Evolutionary conservation across 192 early-diverging fungal species (phyloP).

Genomic region (Coemansia sp.): DNA sequence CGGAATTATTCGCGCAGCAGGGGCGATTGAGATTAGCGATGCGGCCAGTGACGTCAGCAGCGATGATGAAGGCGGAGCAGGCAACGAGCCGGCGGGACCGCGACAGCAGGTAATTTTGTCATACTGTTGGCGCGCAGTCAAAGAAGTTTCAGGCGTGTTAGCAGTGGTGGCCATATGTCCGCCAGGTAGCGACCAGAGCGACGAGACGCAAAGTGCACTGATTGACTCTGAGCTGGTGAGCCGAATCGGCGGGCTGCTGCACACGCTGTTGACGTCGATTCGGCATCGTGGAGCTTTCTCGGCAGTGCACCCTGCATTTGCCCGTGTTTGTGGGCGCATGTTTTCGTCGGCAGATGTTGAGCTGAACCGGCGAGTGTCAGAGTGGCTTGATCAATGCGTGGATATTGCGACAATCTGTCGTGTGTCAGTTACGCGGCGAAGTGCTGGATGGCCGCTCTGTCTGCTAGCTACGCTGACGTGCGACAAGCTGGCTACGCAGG

Average conservation of each 20-base stretch:
- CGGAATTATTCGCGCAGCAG: slow-evolving; percentile 40
- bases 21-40: background rate
- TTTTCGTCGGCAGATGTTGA: slow-evolving; percentile 56
- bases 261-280: slow-evolving; percentile 66
- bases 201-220: background rate
- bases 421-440: slow-evolving; percentile 90
- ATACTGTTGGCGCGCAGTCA: slow-evolving; percentile 90
- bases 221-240: slow-evolving; percentile 20
- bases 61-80: slow-evolving; percentile 44
- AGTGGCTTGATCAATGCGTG: slow-evolving; percentile 83
- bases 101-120: slow-evolving; percentile 86
- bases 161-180: slow-evolving; percentile 31
- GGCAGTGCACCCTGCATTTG: slow-evolving; percentile 79
- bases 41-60: slow-evolving; percentile 23
- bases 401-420: slow-evolving; percentile 65
- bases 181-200: slow-evolving; percentile 24
- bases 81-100: slow-evolving; percentile 43
- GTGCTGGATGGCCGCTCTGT: slow-evolving; percentile 84
- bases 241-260: slow-evolving; percentile 51
- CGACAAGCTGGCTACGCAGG: slow-evolving; percentile 60
- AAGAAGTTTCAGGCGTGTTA: slow-evolving; percentile 74
- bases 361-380: slow-evolving; percentile 59
- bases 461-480: slow-evolving; percentile 80
- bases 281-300: slow-evolving; percentile 93
- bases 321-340: slow-evolving; percentile 67